Evolutionary conservation across 2,329 filamentous ascomycete species (phyloP), one percentile per base, ranked within the genome.

Genomic region (Epichloe baconii): DNA sequence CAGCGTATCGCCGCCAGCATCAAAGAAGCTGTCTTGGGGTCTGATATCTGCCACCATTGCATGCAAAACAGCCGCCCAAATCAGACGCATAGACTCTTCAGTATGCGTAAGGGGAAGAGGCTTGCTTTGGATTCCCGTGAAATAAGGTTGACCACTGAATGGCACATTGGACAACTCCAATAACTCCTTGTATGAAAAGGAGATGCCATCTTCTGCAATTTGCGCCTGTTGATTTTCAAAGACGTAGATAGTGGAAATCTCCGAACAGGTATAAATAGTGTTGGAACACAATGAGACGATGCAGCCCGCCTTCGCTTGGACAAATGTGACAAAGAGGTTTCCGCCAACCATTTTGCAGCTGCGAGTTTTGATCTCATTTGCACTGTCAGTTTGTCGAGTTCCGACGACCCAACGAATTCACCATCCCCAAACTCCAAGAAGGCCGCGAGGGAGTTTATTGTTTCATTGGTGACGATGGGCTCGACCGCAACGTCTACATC

Each of bases 401-500:
- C 66, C 37, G 71, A 68, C 2, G 64, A 61, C 1, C 63, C 68
- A 4, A 66, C 63, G 47, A 66, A 66, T 2, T 68, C 57, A 3
- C 62, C 59, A 3, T 71, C 67, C 3, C 72, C 71, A 7, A 77
- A 62, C 54, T 77, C 74, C 17, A 78, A 54, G 52, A 78, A 78
- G 0, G 72, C 74, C 2, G 70, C 71, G 0, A 78, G 64, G 0
- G 74, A 58, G 1, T 68, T 66, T 0, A 64, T 63, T 1, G 65
- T 59, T 44, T 75, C 71, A 43, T 66, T 69, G 42, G 75, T 76
- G 1, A 64, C 65, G 51, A 78, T 63, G 1, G 66, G 65, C 47
- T 78, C 74, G 3, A 77, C 71, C 10, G 71, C 68, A 0, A 76
- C 71, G 50, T 77, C 75, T 2, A 75, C 62, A 0, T 69, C 66